phyloP scores from a whole-genome alignment of 1,139 yeast species.

The Protomyces macrosporus region DNA sequence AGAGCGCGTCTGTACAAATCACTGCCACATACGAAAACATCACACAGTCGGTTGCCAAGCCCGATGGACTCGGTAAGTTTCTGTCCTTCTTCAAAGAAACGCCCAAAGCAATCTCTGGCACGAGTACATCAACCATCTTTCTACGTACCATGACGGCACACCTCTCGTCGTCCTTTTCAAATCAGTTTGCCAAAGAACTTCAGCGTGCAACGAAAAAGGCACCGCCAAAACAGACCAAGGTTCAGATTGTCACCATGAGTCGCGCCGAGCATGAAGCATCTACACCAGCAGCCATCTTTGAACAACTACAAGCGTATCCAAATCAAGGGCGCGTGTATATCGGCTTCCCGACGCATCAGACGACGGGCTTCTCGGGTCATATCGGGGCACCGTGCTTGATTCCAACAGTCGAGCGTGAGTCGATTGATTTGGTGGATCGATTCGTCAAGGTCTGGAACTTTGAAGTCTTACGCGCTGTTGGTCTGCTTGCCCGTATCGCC shows the following conservation, averaged over 20 bases:
- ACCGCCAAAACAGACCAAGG: conserved; percentile 41
- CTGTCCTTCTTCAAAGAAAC: conserved; percentile 32
- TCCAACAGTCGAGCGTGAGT: conserved; percentile 46
- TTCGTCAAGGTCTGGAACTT: conserved; percentile 44
- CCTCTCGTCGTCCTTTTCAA: conserved; percentile 27
- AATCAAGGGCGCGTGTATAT: conserved; percentile 37
- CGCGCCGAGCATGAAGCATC: conserved; percentile 37
- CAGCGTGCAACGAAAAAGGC: conserved; percentile 44
- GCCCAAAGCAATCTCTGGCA: not conserved
- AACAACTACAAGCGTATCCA: conserved; percentile 32
- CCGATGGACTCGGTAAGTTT: conserved; percentile 33
- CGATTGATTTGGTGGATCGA: conserved; percentile 43
- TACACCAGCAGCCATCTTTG: conserved; percentile 41
- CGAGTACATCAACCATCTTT: conserved; percentile 15
- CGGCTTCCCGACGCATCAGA: conserved; percentile 45
- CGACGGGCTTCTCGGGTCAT: conserved; percentile 42
- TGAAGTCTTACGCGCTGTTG: conserved; percentile 42
- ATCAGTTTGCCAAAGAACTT: conserved; percentile 38
- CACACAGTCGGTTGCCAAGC: conserved; percentile 37
- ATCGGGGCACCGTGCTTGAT: conserved; percentile 42
- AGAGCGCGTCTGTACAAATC: conserved; percentile 38
- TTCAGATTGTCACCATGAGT: conserved; percentile 39
- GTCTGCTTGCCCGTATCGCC: conserved; percentile 40
- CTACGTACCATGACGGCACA: conserved; percentile 18
- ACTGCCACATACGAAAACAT: conserved; percentile 40